A percentile compares a stretch with the other conserved stretches of the same genome.
phyloP scores from a whole-genome alignment of 768 basidiomycete genomes.

The Tremella fuciformis region DNA sequence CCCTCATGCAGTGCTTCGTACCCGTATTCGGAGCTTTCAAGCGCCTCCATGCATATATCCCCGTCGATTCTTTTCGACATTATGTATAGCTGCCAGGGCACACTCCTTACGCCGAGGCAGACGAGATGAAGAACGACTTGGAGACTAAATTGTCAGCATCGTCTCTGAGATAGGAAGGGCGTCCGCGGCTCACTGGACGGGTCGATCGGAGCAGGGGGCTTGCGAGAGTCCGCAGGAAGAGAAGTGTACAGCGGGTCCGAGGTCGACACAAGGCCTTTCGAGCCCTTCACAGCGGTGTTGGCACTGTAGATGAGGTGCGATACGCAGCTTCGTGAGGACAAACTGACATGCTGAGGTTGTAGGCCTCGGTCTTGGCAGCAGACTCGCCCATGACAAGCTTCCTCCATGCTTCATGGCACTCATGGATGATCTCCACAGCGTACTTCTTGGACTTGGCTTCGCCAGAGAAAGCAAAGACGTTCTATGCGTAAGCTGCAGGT shows the following conservation, averaged over 20 bases:
- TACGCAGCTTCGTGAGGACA: neutral
- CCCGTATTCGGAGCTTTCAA: too few relatives aligned
- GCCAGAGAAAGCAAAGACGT: conserved; percentile 97
- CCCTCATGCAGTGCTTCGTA: too few relatives aligned
- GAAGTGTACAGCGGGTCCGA: conserved; percentile 64
- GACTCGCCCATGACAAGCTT: conserved; percentile 77
- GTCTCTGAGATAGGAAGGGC: neutral
- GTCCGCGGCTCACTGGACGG: conserved; percentile 66
- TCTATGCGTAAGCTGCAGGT: conserved; percentile 55
- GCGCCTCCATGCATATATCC: too few relatives aligned
- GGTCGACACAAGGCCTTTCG: conserved; percentile 65
- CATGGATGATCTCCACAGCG: conserved; percentile 97
- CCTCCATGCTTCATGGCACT: conserved; percentile 98
- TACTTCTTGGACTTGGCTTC: conserved; percentile 99
- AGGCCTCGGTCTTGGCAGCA: conserved; percentile 66
- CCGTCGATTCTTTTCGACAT: too few relatives aligned
- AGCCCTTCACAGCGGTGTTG: conserved; percentile 73
- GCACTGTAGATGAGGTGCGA: conserved; percentile 56
- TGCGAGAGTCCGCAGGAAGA: conserved; percentile 74
- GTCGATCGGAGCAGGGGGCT: conserved; percentile 83
- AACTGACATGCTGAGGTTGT: conserved; percentile 81
- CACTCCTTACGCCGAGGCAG: conserved; percentile 43
- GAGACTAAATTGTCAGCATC: conserved; percentile 39
- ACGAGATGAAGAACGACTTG: conserved; percentile 53
- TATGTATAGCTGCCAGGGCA: neutral